Percentiles rank a stretch among this genome's conserved stretches.
phyloP scores from a whole-genome alignment of 1,284 basidiomycete species.

The Fistulina hepatica region DNA sequence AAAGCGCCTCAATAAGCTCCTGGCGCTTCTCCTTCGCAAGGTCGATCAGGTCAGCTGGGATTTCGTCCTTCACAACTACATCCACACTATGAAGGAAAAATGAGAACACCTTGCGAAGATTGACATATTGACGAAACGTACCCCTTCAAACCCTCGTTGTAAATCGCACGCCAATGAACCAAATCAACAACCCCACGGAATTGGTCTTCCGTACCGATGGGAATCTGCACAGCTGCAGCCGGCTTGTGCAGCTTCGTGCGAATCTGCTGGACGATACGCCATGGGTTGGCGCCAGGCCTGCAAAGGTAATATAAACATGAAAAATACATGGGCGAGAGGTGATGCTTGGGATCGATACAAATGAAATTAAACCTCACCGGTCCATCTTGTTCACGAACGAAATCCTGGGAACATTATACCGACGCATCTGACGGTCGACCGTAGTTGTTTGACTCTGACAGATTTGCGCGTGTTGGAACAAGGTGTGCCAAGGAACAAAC shows the following conservation, averaged over 20 bases:
- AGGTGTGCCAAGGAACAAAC: not conserved
- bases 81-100: conserved; percentile 40
- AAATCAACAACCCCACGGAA: conserved; percentile 91
- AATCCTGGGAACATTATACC: conserved; percentile 91
- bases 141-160: conserved; percentile 95
- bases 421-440: conserved; percentile 96
- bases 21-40: conserved; percentile 75
- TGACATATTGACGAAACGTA: conserved; percentile 28
- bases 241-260: conserved; percentile 85
- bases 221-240: conserved; percentile 94
- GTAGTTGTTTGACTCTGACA: conserved; percentile 92
- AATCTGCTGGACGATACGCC: conserved; percentile 90
- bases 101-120: conserved; percentile 2
- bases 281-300: conserved; percentile 94
- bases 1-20: conserved; percentile 91
- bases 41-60: conserved; percentile 66
- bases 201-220: conserved; percentile 86
- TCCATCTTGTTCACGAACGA: conserved; percentile 99
- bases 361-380: conserved; percentile 38
- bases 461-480: conserved; percentile 1
- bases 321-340: conserved; percentile 1
- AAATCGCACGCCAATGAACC: conserved; percentile 90
- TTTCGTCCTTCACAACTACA: conserved; percentile 81
- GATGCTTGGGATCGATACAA: no score
- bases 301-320: conserved; percentile 4